Base-by-base conservation (phyloP, 305 asterid genomes). In the Fraxinus angustifolia region DNA sequence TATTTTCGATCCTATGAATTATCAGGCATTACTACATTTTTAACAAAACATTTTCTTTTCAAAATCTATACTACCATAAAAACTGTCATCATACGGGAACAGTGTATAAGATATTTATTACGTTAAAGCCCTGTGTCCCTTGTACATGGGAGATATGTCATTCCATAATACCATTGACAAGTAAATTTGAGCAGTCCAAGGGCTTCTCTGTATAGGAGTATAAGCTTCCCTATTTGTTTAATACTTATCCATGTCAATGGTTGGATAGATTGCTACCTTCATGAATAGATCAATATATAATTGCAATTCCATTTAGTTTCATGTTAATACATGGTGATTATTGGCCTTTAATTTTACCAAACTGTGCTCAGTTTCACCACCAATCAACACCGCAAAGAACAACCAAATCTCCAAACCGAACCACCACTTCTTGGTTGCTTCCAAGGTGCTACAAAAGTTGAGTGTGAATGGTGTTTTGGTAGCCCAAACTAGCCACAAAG, bases 231-330 rank as follows among this genome's bases (percentile, higher is more conserved):
- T 3, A 62, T 38, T 65, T 6, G 8, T 11, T 19, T 31, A 19
- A 6, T 68, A 21, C 10, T 58, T 14, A 71, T 36, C 35, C n/a
- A 68, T 35, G 17, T 73, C 71, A 65, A 35, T 76, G 75, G 79
- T 76, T 77, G 78, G 48, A 75, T 81, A 68, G 1, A 80, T 77
- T 82, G 42, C 73, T 68, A 30, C 78, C 56, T 76, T 56, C 72
- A 45, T 72, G 17, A 34, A 70, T 83, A 73, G 79, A 50, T 79
- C 38, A 73, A 73, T 71, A 38, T 45, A 38, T 30, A 70, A 50
- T 78, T 73, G 83, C 82, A 48, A 48, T 36, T 10, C 33, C 16
- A 8, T 7, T 26, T 62, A 16, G 70, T 71, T 78, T 14, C 40
- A 68, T 34, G 70, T 38, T 21, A 30, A 78, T 48, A 23, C 26